Percentiles rank a stretch among this genome's conserved stretches.
These are phyloP conservation scores for Daldinia sp. DNA, from an alignment of 2,329 filamentous ascomycete species.

Conservation along the genomic window DNA sequence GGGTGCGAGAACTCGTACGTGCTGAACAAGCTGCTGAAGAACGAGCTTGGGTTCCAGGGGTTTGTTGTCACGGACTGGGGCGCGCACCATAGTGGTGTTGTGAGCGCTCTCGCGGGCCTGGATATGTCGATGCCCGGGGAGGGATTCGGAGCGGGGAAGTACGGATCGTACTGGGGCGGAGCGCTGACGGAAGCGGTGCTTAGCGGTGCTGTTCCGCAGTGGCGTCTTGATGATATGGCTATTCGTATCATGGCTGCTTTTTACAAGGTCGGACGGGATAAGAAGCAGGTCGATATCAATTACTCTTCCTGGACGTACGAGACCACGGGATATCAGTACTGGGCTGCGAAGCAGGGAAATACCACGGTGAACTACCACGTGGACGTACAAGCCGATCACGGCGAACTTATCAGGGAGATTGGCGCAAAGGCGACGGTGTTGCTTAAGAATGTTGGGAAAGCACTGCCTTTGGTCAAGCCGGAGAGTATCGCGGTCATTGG, in stretches of 20 bases:
- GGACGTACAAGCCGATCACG: constrained; percentile 79
- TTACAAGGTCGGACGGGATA: constrained; percentile 71
- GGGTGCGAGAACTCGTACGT: constrained; percentile 82
- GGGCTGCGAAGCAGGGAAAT: constrained; percentile 69
- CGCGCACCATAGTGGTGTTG: constrained; percentile 75
- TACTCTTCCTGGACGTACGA: constrained; percentile 89
- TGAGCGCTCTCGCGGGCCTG: constrained; percentile 54
- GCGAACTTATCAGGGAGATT: constrained; percentile 77
- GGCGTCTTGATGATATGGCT: constrained; percentile 77
- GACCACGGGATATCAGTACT: constrained; percentile 77
- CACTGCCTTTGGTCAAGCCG: constrained; percentile 66
- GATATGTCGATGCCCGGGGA: constrained; percentile 60
- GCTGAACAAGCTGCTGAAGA: constrained; percentile 80
- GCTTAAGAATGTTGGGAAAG: constrained; percentile 75
- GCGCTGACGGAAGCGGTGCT: constrained; percentile 45
- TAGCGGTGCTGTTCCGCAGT: constrained; percentile 38
- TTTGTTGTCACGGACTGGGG: constrained; percentile 80
- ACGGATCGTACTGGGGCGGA: constrained; percentile 47
- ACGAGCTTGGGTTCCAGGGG: constrained; percentile 82
- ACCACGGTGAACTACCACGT: constrained; percentile 81
- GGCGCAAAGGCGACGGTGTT: constrained; percentile 84
- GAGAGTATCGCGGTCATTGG: constrained; percentile 81
- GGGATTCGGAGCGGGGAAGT: constrained; percentile 47
- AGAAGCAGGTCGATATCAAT: constrained; percentile 71
- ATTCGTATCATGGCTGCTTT: constrained; percentile 80